These are phyloP conservation scores for Ogataea hybrid DNA, from an alignment of 1,139 yeast species.

Conservation along the genomic window DNA sequence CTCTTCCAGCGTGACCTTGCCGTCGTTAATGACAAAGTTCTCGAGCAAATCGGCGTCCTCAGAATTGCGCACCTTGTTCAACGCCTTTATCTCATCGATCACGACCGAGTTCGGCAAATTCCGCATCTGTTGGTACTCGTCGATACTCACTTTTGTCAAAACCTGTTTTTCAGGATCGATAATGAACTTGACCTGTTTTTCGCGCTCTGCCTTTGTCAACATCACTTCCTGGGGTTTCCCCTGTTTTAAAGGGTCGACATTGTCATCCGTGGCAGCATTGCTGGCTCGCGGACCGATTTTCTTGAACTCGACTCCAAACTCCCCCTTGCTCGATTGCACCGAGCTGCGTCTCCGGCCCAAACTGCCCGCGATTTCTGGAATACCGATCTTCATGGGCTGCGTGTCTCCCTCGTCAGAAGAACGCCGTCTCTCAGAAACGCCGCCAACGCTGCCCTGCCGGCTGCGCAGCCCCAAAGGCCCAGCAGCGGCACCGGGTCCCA, in stretches of 20 bases:
- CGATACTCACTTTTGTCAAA: conserved; percentile 22
- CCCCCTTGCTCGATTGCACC: conserved; percentile 2
- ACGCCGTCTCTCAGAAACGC: conserved; percentile 4
- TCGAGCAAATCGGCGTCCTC: conserved; percentile 44
- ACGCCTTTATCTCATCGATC: conserved; percentile 38
- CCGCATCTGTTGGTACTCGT: conserved; percentile 11
- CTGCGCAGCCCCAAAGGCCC: conserved; percentile 7
- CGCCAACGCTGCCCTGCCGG: conserved; percentile 14
- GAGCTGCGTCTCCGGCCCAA: conserved; percentile 15
- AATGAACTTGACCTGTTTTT: conserved; percentile 33
- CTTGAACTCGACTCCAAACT: conserved; percentile 3
- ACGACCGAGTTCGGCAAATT: conserved; percentile 26
- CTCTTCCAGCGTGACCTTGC: conserved; percentile 74
- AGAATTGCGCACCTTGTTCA: conserved; percentile 43
- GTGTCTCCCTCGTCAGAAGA: conserved; percentile 6
- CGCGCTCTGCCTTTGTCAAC: conserved; percentile 21
- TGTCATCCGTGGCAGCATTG: not conserved
- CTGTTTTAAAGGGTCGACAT: conserved; percentile 6
- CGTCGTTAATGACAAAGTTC: conserved; percentile 51
- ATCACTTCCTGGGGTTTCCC: conserved; percentile 9
- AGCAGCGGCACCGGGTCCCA: conserved; percentile 9
- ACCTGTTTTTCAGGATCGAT: conserved; percentile 34
- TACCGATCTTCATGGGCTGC: conserved; percentile 18
- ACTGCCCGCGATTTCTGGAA: conserved; percentile 14
- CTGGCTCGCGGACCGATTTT: conserved; percentile 1